A percentile compares a stretch with the other conserved stretches of the same genome.
Evolutionary conservation across 2,329 filamentous ascomycete genomes (phyloP).

Genomic region (Pseudogymnoascus sp.): DNA sequence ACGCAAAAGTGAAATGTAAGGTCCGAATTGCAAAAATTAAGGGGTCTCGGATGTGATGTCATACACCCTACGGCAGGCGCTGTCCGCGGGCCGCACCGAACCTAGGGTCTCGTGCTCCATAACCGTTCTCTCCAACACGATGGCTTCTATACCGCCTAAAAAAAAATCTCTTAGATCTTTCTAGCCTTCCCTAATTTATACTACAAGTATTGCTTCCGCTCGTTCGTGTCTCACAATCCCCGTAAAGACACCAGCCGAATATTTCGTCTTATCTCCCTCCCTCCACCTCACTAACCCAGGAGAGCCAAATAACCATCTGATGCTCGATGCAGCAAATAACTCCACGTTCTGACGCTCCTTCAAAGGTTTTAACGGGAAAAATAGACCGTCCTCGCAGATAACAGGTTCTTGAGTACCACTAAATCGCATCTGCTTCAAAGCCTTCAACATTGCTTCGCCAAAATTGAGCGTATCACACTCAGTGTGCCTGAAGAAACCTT

Average conservation of each 20-base stretch:
- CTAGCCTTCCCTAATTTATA: neutral
- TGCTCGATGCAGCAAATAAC: conserved; percentile 12
- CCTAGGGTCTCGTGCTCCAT: neutral
- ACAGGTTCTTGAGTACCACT: neutral
- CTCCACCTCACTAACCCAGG: conserved; percentile 5
- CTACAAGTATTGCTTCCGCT: neutral
- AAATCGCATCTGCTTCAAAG: conserved; percentile 3
- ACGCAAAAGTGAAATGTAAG: neutral
- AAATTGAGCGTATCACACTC: neutral
- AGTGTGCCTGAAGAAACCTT: neutral
- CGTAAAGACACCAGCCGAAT: conserved; percentile 1
- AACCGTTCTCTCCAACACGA: neutral
- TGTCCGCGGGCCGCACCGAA: neutral
- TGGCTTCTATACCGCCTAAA: neutral
- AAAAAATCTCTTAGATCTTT: too few relatives aligned
- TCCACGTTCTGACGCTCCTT: conserved; percentile 1
- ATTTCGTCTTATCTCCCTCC: neutral
- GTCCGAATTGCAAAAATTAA: neutral
- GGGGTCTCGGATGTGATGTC: neutral
- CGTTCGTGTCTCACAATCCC: neutral
- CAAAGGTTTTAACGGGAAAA: neutral
- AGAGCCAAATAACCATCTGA: conserved; percentile 10
- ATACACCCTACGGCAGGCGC: neutral
- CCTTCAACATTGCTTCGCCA: neutral
- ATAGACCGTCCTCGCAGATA: neutral